Evolutionary conservation across 306 rosid species (phyloP).

Genomic region (Boehmeria nivea): DNA sequence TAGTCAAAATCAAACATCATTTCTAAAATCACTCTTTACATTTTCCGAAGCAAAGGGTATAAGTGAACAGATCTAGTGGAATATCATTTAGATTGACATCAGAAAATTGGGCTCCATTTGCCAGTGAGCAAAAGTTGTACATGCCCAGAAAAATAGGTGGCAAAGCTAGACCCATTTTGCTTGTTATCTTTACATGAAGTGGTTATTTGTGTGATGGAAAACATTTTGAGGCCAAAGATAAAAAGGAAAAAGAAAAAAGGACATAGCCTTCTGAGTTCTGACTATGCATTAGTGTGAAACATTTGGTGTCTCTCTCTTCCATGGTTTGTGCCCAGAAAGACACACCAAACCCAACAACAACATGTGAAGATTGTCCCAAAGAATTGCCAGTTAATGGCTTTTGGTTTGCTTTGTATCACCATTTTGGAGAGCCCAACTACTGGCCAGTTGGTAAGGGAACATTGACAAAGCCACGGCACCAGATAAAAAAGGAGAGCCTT

Average conservation of each 20-base stretch:
- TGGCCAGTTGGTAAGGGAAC: conserved; percentile 49
- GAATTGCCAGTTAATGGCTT: conserved; percentile 18
- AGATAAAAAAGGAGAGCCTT: too few species aligned
- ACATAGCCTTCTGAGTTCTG: not conserved
- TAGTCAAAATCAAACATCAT: conserved; percentile 15
- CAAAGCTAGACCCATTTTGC: conserved; percentile 15
- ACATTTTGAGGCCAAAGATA: not conserved
- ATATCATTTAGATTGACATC: too few species aligned
- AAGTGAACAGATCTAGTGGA: too few species aligned
- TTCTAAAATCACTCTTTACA: conserved; percentile 3
- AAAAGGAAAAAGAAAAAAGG: not conserved
- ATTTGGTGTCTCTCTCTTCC: not conserved
- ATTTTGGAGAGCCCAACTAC: conserved; percentile 7
- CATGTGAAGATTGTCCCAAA: conserved; percentile 25
- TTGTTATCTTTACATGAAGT: too few species aligned
- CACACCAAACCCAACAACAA: conserved; percentile 1
- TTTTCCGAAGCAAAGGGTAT: too few species aligned
- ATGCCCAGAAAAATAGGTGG: conserved; percentile 22
- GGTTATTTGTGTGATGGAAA: too few species aligned
- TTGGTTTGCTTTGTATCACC: not conserved
- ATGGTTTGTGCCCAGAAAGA: conserved; percentile 2
- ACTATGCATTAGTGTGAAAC: not conserved
- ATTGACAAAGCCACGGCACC: conserved; percentile 40
- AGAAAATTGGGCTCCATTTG: conserved; percentile 41
- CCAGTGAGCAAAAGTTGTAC: conserved; percentile 20